These are phyloP conservation scores for Stagonosporopsis vannaccii DNA, from an alignment of 2,329 filamentous ascomycete genomes.

Conservation along the genomic window DNA sequence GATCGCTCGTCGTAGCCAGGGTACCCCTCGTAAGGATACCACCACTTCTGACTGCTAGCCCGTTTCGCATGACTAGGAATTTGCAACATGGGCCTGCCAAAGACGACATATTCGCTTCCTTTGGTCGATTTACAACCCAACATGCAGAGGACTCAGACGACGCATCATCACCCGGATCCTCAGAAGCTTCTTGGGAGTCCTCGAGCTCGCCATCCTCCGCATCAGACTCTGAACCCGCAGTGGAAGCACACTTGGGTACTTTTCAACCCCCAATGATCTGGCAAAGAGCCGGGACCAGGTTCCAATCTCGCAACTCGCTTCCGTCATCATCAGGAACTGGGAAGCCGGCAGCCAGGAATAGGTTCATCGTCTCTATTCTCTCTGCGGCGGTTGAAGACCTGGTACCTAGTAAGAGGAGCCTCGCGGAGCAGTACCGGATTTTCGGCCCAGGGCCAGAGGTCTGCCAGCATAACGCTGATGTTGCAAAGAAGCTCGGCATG, in stretches of 20 bases:
- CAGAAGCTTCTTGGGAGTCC: slow-evolving; percentile 44
- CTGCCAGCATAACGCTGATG: slow-evolving; percentile 81
- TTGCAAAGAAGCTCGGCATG: slow-evolving; percentile 75
- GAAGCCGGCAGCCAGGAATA: slow-evolving; percentile 54
- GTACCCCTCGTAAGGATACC: slow-evolving; percentile 54
- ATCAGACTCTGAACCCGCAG: slow-evolving; percentile 49
- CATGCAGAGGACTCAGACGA: slow-evolving; percentile 30
- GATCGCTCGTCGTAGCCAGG: slow-evolving; percentile 59
- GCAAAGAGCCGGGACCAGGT: slow-evolving; percentile 59
- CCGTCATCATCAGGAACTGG: slow-evolving; percentile 42
- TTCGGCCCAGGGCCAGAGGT: slow-evolving; percentile 83
- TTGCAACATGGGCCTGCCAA: slow-evolving; percentile 34
- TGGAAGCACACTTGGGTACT: slow-evolving; percentile 51
- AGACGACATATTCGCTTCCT: slow-evolving; percentile 68
- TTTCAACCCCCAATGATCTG: slow-evolving; percentile 60
- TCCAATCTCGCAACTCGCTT: slow-evolving; percentile 61
- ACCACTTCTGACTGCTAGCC: slow-evolving; percentile 28
- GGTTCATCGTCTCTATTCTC: slow-evolving; percentile 77
- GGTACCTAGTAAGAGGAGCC: slow-evolving; percentile 78
- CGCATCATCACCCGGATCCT: slow-evolving; percentile 38
- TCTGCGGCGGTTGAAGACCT: slow-evolving; percentile 66
- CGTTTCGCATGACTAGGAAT: slow-evolving; percentile 38
- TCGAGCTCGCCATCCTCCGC: slow-evolving; percentile 50
- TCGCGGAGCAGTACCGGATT: slow-evolving; percentile 82
- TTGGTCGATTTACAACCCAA: slow-evolving; percentile 57